phyloP scores from a whole-genome alignment of 257 asterid genomes.

The Nemophila menziesii region DNA sequence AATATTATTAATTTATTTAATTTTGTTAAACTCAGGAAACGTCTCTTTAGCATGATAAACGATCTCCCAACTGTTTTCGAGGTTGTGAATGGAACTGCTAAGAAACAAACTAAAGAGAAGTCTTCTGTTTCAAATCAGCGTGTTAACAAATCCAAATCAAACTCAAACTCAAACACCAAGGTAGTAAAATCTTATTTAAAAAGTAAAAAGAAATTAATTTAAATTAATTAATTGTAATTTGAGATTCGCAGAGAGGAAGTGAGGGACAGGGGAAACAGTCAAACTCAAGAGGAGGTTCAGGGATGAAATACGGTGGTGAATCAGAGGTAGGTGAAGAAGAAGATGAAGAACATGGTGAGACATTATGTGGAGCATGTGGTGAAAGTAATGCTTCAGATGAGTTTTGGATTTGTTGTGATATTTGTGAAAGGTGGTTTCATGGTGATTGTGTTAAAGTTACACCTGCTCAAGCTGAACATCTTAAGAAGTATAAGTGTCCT shows the following conservation, averaged over 20 bases:
- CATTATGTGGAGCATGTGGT: constrained; percentile 60
- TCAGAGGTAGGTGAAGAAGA: constrained; percentile 32
- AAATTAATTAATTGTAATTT: too few species aligned
- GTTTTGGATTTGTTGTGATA: constrained; percentile 78
- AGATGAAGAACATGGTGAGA: constrained; percentile 55
- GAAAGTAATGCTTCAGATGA: constrained; percentile 59
- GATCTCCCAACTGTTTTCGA: constrained; percentile 29
- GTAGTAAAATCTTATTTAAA: too few species aligned
- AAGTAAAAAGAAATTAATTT: too few species aligned
- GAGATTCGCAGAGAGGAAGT: constrained; percentile 7
- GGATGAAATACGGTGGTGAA: constrained; percentile 31
- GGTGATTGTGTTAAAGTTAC: constrained; percentile 80
- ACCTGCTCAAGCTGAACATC: constrained; percentile 82
- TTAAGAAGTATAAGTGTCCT: constrained; percentile 88
- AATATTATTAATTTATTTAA: too few species aligned
- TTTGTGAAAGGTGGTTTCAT: constrained; percentile 82
- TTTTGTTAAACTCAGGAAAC: constrained; percentile 13
- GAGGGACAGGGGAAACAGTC: constrained; percentile 32
- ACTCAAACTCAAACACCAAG: constrained; percentile 50
- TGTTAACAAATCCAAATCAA: constrained; percentile 54
- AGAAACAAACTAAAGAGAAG: constrained; percentile 36
- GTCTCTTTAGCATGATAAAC: constrained; percentile 27
- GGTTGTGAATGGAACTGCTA: constrained; percentile 22
- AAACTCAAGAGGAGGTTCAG: constrained; percentile 28
- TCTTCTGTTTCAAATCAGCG: constrained; percentile 42